A percentile compares a stretch with the other conserved stretches of the same genome.
Evolutionary conservation across 2,329 filamentous ascomycete species (phyloP).

Genomic region (Botrytis galanthina): DNA sequence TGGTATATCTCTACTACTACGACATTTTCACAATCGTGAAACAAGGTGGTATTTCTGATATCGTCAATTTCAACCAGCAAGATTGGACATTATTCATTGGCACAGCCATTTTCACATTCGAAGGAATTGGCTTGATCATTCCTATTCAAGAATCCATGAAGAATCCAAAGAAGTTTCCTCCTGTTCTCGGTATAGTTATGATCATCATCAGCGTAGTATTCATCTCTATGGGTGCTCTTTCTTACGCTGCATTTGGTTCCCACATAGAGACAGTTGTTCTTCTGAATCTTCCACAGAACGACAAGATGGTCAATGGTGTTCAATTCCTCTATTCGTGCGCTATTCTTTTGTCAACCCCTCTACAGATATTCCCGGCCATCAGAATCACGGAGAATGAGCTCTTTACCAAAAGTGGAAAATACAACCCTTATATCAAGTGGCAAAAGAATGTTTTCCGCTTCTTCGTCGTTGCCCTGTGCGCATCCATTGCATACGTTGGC

Average conservation of each 20-base stretch:
- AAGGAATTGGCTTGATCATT: constrained; percentile 95
- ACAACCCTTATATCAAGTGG: constrained; percentile 99
- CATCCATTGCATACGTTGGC: constrained; percentile 84
- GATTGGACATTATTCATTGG: constrained; percentile 98
- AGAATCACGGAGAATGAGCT: constrained; percentile 93
- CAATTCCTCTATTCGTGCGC: constrained; percentile 97
- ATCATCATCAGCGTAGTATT: constrained; percentile 91
- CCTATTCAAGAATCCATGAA: constrained; percentile 98
- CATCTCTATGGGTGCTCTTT: constrained; percentile 84
- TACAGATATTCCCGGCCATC: constrained; percentile 97
- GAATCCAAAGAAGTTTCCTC: constrained; percentile 83
- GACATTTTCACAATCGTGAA: constrained; percentile 79
- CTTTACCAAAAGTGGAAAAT: constrained; percentile 92
- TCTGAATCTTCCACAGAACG: constrained; percentile 92
- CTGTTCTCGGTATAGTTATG: constrained; percentile 88
- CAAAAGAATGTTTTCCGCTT: constrained; percentile 98
- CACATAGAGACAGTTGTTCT: constrained; percentile 95
- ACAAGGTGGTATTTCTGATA: constrained; percentile 74
- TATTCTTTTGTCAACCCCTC: constrained; percentile 90
- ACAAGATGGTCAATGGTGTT: constrained; percentile 90
- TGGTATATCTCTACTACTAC: constrained; percentile 94
- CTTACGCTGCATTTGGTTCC: constrained; percentile 93
- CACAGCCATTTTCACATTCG: constrained; percentile 98
- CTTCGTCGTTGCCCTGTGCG: constrained; percentile 83
- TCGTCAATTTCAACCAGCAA: constrained; percentile 83